Percentiles rank a stretch among this genome's conserved stretches.
Evolutionary conservation across 1,284 basidiomycete species (phyloP).

Genomic region (Exsudoporus floridanus): DNA sequence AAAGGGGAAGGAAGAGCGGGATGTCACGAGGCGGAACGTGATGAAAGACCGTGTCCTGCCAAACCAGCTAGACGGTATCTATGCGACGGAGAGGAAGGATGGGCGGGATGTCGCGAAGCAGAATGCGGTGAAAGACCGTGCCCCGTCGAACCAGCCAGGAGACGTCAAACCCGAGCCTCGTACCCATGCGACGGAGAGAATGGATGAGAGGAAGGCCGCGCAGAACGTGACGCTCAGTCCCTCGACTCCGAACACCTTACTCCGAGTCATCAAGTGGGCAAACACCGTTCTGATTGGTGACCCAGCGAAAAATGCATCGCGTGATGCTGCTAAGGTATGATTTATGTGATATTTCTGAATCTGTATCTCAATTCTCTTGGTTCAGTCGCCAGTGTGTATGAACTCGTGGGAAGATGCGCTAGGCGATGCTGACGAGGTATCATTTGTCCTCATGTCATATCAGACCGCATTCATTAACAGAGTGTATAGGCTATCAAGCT

Average conservation of each 20-base stretch:
- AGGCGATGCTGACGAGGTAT: background rate
- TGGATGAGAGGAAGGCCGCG: background rate
- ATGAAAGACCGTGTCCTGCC: background rate
- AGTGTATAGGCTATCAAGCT: background rate
- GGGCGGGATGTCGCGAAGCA: background rate
- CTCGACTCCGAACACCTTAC: no score
- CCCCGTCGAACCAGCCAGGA: background rate
- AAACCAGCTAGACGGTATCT: background rate
- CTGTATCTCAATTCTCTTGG: no score
- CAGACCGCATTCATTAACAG: background rate
- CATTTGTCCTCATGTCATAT: background rate
- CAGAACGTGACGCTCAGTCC: background rate
- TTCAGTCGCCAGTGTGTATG: no score
- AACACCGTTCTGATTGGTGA: no score
- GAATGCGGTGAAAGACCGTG: background rate
- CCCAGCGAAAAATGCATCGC: no score
- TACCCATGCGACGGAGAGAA: no score
- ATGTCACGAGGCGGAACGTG: background rate
- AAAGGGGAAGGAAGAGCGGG: background rate
- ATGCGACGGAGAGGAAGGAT: background rate
- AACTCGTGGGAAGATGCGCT: background rate
- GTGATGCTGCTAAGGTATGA: no score
- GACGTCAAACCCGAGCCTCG: background rate
- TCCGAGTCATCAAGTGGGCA: no score
- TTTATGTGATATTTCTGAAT: no score